Conservation (phyloP, 2,329 filamentous ascomycete genomes). For the Geosmithia morbida region DNA sequence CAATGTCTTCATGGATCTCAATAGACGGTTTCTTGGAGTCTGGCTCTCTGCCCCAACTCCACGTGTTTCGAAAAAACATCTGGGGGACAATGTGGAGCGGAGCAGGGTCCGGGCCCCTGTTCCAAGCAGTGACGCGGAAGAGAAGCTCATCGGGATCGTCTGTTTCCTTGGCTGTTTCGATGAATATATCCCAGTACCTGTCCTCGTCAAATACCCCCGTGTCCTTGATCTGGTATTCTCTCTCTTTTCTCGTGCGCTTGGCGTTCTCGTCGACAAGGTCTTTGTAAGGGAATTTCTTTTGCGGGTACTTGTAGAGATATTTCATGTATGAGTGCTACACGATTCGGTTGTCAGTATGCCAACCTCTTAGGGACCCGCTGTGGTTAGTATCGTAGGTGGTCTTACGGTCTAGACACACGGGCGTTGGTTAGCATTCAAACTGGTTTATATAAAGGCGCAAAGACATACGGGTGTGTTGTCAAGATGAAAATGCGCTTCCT, state of each 20-base stretch:
- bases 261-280: slow-evolving; percentile 77
- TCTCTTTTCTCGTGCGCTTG: slow-evolving; percentile 57
- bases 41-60: slow-evolving; percentile 80
- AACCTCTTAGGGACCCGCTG: neutral
- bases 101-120: slow-evolving; percentile 78
- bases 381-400: neutral
- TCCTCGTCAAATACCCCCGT: slow-evolving; percentile 80
- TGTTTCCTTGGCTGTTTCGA: slow-evolving; percentile 90
- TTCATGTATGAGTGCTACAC: slow-evolving; percentile 94
- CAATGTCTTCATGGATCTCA: slow-evolving; percentile 46
- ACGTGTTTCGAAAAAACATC: slow-evolving; percentile 94
- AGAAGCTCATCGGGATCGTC: slow-evolving; percentile 82
- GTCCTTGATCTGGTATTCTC: slow-evolving; percentile 85
- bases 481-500: slow-evolving; percentile 90
- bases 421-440: neutral
- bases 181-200: slow-evolving; percentile 93
- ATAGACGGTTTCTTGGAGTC: slow-evolving; percentile 70
- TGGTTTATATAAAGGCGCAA: slow-evolving; percentile 8
- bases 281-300: slow-evolving; percentile 82
- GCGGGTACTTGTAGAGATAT: slow-evolving; percentile 93
- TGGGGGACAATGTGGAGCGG: slow-evolving; percentile 90
- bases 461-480: slow-evolving; percentile 68
- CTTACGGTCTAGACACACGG: neutral
- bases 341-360: slow-evolving; percentile 25
- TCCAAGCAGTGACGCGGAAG: slow-evolving; percentile 94